Percentiles rank a stretch among this genome's conserved stretches.
Conservation (phyloP, 2,329 filamentous ascomycete species). For the Scedosporium apiospermum region DNA sequence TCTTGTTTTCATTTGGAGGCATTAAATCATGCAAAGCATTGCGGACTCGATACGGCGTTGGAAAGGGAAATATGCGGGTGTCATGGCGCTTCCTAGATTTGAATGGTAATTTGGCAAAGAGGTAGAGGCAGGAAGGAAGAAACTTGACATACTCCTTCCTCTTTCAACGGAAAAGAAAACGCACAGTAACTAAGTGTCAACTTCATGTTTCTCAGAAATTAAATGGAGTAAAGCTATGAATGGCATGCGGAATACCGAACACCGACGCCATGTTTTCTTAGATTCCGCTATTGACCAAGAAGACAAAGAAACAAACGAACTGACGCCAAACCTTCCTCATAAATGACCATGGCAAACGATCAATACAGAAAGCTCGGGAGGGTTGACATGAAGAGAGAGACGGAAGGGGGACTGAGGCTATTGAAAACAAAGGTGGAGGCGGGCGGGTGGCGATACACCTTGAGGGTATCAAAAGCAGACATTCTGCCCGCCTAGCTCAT, state of each 20-base stretch:
- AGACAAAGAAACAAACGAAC: neutral
- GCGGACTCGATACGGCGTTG: neutral
- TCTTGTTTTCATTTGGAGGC: no score
- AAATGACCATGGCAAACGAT: neutral
- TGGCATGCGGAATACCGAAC: neutral
- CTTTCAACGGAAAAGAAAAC: neutral
- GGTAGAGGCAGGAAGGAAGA: neutral
- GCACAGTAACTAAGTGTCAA: neutral
- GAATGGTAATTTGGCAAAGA: neutral
- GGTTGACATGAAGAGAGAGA: neutral
- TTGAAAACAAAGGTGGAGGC: no score
- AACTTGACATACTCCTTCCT: no score
- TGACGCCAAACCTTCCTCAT: neutral
- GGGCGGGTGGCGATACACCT: no score
- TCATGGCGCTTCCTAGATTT: neutral
- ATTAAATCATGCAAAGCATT: neutral
- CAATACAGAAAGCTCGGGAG: neutral
- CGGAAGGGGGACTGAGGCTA: no score
- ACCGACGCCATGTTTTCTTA: neutral
- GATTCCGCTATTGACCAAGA: neutral
- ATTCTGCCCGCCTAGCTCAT: no score
- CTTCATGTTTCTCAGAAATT: neutral
- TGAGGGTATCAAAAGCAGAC: no score
- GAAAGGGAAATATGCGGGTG: neutral
- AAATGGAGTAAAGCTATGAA: neutral